These are phyloP conservation scores for Colletotrichum tamarilloi DNA, from an alignment of 2,329 filamentous ascomycete species.

Conservation along the genomic window DNA sequence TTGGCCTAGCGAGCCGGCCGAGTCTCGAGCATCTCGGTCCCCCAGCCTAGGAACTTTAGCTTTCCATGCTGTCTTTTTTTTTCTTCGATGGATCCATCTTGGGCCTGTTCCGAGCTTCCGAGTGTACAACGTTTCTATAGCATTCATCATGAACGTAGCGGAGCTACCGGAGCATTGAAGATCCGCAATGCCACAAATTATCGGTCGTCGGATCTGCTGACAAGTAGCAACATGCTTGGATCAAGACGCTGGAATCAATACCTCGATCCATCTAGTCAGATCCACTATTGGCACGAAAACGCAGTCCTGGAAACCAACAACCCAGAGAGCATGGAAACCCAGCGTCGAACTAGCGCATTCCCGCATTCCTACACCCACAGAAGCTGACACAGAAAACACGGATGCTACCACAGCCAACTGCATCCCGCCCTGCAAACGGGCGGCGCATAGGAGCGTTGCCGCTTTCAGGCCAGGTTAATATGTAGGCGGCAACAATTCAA, in stretches of 20 bases:
- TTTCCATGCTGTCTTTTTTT: background rate
- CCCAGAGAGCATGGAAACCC: slow-evolving; percentile 5
- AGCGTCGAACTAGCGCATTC: background rate
- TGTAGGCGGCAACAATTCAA: background rate
- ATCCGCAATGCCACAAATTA: background rate
- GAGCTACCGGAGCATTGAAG: background rate
- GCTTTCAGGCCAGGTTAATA: background rate
- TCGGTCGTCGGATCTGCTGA: background rate
- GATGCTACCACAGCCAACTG: background rate
- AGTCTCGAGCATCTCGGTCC: background rate
- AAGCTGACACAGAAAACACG: background rate
- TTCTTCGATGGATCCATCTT: background rate
- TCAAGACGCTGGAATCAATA: background rate
- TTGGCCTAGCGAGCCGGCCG: slow-evolving; percentile 3
- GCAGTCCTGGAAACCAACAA: slow-evolving; percentile 2
- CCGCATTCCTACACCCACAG: background rate
- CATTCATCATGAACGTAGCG: background rate
- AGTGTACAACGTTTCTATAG: background rate
- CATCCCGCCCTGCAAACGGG: slow-evolving; percentile 26
- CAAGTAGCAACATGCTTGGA: background rate
- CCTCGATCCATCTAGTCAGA: background rate
- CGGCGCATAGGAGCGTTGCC: slow-evolving; percentile 13
- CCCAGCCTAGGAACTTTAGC: background rate
- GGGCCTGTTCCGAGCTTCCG: background rate
- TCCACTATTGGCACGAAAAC: slow-evolving; percentile 8